A percentile compares a stretch with the other conserved stretches of the same genome.
Conservation (phyloP, 2,329 filamentous ascomycete genomes). For the Exophiala oligosperma region DNA sequence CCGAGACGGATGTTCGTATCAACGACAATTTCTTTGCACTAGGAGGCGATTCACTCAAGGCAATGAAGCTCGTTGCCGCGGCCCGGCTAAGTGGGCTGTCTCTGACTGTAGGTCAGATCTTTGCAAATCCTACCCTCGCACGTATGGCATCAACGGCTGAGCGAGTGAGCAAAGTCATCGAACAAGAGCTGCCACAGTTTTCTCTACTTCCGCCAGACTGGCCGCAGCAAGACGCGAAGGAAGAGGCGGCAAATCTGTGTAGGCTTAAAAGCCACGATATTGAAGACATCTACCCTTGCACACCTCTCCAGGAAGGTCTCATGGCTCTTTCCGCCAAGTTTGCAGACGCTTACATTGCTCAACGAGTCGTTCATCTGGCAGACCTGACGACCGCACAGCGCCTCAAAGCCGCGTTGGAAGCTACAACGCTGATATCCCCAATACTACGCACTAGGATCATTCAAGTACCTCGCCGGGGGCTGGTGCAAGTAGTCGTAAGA, state of each 20-base stretch:
- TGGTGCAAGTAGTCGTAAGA: constrained; percentile 34
- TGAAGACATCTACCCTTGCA: constrained; percentile 43
- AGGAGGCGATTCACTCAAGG: constrained; percentile 35
- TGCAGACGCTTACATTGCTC: constrained; percentile 42
- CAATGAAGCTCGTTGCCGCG: constrained; percentile 33
- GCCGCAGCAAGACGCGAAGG: constrained; percentile 2
- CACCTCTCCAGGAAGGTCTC: constrained; percentile 46
- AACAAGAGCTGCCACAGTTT: constrained; percentile 12
- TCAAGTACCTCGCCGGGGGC: constrained; percentile 28
- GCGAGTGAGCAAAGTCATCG: neutral
- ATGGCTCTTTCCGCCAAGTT: constrained; percentile 41
- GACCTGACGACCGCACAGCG: constrained; percentile 33
- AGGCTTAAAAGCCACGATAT: constrained; percentile 28
- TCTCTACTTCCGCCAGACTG: constrained; percentile 8
- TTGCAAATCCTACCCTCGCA: constrained; percentile 41
- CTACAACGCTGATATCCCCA: constrained; percentile 34
- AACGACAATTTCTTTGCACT: constrained; percentile 35
- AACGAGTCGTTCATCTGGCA: constrained; percentile 37
- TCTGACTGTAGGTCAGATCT: constrained; percentile 32
- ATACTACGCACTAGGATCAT: constrained; percentile 45
- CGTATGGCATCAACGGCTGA: constrained; percentile 41
- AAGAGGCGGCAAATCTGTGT: constrained; percentile 25
- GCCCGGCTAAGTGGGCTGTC: constrained; percentile 24
- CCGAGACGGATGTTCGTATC: neutral
- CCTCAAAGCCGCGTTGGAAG: constrained; percentile 42